Evolutionary conservation across 305 asterid genomes (phyloP).

Genomic region (Solanum aculeatissimum): DNA sequence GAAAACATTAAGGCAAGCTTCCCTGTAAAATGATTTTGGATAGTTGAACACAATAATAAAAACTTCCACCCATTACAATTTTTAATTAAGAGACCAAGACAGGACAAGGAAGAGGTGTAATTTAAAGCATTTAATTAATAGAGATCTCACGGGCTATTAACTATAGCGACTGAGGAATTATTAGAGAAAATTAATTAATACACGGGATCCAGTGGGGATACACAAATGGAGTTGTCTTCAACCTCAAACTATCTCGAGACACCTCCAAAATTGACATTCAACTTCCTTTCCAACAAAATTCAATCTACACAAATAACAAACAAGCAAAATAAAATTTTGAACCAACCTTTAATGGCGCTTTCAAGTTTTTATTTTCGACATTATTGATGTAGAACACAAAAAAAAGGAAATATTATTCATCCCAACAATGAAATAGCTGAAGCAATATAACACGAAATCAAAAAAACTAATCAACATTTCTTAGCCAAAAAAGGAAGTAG

Average conservation of each 20-base stretch:
- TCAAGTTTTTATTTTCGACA: background rate
- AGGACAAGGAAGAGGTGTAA: background rate
- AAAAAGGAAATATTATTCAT: background rate
- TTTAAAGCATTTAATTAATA: background rate
- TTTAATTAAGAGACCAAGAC: background rate
- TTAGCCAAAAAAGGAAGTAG: background rate
- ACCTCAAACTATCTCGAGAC: too few relatives aligned
- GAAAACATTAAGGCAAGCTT: background rate
- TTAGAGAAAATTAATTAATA: background rate
- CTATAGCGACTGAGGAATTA: background rate
- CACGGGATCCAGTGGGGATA: background rate
- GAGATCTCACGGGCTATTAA: background rate
- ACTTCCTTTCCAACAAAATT: background rate
- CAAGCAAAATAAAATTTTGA: background rate
- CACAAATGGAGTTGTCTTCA: background rate
- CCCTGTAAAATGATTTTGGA: background rate
- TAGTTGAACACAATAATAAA: background rate
- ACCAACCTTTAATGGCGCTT: background rate
- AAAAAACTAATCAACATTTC: background rate
- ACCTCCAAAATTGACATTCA: background rate
- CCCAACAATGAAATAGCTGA: background rate
- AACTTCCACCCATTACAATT: background rate
- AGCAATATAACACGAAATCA: background rate
- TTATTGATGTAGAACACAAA: background rate
- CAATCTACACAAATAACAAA: background rate